A percentile compares a stretch with the other conserved stretches of the same genome.
Conservation (phyloP, 495 filamentous ascomycete species). For the Aspergillus taichungensis region DNA sequence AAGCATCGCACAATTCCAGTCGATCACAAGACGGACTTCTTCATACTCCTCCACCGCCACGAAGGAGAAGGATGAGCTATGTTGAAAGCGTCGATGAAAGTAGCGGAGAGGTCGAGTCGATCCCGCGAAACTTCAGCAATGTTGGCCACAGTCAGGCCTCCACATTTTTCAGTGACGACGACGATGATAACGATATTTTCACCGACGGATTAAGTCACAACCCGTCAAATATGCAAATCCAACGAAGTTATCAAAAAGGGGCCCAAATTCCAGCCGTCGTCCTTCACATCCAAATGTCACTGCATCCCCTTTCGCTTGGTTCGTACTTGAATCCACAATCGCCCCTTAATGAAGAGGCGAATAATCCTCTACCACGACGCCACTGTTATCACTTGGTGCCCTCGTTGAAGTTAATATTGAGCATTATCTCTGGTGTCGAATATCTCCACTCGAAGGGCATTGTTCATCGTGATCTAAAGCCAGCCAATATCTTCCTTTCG, state of each 20-base stretch:
- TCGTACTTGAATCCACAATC: conserved; percentile 35
- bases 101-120: conserved; percentile 34
- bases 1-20: conserved; percentile 12
- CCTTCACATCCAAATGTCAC: conserved; percentile 48
- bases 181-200: conserved; percentile 42
- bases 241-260: conserved; percentile 15
- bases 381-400: conserved; percentile 44
- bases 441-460: conserved; percentile 55
- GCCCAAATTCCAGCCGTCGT: conserved; percentile 32
- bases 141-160: conserved; percentile 23
- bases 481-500: conserved; percentile 59
- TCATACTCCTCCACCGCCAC: conserved; percentile 18
- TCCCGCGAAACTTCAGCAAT: conserved; percentile 27
- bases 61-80: conserved; percentile 25
- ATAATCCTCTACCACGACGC: conserved; percentile 14
- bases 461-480: conserved; percentile 64
- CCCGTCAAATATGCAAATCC: conserved; percentile 28
- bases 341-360: background rate
- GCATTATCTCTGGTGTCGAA: conserved; percentile 42
- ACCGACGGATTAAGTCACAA: conserved; percentile 40
- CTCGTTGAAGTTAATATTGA: conserved; percentile 33
- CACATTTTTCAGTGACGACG: conserved; percentile 27
- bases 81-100: conserved; percentile 21
- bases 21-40: conserved; percentile 17
- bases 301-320: conserved; percentile 41